Evolutionary conservation across 257 asterid genomes (phyloP).

Genomic region (Jacaranda mimosifolia): DNA sequence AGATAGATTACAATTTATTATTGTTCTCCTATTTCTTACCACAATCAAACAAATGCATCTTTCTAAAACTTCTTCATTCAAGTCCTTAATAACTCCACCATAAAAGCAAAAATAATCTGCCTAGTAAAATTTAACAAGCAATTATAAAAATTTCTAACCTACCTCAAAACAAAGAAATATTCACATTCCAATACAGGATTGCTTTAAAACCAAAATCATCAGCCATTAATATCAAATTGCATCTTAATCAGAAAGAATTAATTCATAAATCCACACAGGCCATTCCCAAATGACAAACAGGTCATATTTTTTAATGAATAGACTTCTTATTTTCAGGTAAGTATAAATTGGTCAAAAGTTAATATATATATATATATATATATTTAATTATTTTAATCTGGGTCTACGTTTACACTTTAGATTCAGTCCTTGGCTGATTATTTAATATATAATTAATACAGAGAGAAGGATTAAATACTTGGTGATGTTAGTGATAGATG

Average conservation of each 20-base stretch:
- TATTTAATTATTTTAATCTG: neutral
- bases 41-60: constrained; percentile 31
- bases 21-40: constrained; percentile 30
- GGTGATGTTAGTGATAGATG: neutral
- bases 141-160: constrained; percentile 33
- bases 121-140: constrained; percentile 1
- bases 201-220: constrained; percentile 20
- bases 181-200: constrained; percentile 6
- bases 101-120: constrained; percentile 27
- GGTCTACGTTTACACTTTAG: constrained; percentile 15
- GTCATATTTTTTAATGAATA: neutral
- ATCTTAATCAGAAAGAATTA: neutral
- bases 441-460: neutral
- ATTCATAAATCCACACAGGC: neutral
- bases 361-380: neutral
- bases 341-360: neutral
- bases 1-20: constrained; percentile 38
- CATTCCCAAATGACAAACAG: constrained; percentile 10
- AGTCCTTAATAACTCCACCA: constrained; percentile 26
- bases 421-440: neutral
- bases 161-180: constrained; percentile 19
- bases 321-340: neutral
- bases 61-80: constrained; percentile 18
- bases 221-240: constrained; percentile 30
- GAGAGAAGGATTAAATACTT: constrained; percentile 15